phyloP scores from a whole-genome alignment of 495 filamentous ascomycete genomes.

The Talaromyces thailandensis region DNA sequence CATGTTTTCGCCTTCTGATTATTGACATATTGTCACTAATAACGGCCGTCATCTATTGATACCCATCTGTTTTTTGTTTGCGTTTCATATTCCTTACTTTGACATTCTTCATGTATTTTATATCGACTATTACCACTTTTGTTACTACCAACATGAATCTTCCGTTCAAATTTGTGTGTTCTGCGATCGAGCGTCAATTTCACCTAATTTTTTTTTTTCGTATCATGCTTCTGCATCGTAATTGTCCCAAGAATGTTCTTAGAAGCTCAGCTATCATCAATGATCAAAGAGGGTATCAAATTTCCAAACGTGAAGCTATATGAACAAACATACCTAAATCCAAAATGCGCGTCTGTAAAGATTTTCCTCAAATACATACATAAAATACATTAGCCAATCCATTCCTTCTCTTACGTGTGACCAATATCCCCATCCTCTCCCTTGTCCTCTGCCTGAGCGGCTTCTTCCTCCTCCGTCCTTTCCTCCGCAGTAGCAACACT shows the following conservation, averaged over 20 bases:
- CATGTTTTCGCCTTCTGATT: background rate
- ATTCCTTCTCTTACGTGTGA: background rate
- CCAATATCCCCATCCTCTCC: background rate
- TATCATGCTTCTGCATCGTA: background rate
- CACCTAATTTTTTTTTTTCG: background rate
- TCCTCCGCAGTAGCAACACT: background rate
- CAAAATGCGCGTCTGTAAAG: background rate
- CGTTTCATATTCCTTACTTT: background rate
- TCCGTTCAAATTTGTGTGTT: background rate
- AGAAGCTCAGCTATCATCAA: background rate
- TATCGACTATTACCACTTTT: background rate
- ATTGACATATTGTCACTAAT: background rate
- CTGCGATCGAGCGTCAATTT: background rate
- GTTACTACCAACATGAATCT: background rate
- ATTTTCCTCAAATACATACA: background rate
- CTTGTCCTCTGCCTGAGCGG: background rate
- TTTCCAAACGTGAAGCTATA: background rate
- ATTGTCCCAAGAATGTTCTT: background rate
- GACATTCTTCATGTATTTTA: background rate
- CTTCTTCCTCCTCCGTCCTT: background rate
- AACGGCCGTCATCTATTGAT: constrained; percentile 6
- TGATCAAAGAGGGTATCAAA: background rate
- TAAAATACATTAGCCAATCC: background rate
- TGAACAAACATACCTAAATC: background rate
- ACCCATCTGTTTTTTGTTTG: constrained; percentile 7